Percentiles rank a stretch among this genome's conserved stretches.
Evolutionary conservation across 495 filamentous ascomycete genomes (phyloP).

Genomic region (Aspergillus cristatus): DNA sequence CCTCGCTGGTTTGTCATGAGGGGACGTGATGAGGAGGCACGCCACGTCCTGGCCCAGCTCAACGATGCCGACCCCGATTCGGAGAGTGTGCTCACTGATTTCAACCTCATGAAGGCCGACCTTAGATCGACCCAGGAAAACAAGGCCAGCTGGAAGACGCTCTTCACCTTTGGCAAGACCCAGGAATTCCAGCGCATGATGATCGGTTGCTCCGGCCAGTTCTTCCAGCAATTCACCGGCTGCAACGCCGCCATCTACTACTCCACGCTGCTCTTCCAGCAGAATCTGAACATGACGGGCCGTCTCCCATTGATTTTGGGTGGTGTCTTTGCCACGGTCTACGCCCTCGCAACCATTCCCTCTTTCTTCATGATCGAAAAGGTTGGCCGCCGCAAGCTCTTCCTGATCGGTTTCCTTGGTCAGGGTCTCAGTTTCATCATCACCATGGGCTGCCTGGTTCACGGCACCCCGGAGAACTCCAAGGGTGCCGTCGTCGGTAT

Average conservation of each 20-base stretch:
- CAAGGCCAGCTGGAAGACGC: constrained; percentile 29
- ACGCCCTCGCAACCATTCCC: constrained; percentile 47
- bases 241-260: constrained; percentile 85
- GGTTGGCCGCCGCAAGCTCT: constrained; percentile 62
- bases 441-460: constrained; percentile 25
- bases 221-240: constrained; percentile 67
- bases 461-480: constrained; percentile 10
- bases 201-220: constrained; percentile 39
- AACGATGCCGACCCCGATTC: constrained; percentile 23
- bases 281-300: constrained; percentile 47
- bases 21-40: constrained; percentile 50
- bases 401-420: constrained; percentile 58
- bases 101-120: constrained; percentile 39
- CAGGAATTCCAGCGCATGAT: constrained; percentile 38
- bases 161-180: constrained; percentile 36
- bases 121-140: constrained; percentile 14
- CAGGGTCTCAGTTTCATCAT: constrained; percentile 32
- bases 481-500: constrained; percentile 33
- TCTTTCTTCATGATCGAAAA: constrained; percentile 68
- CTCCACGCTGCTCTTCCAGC: constrained; percentile 66
- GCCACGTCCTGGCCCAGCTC: constrained; percentile 53
- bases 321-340: constrained; percentile 73
- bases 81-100: constrained; percentile 30
- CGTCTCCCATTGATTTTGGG: constrained; percentile 61
- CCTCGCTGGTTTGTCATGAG: constrained; percentile 65